Conservation (phyloP, 2,329 filamentous ascomycete genomes). For the Ophiostoma sp. region DNA sequence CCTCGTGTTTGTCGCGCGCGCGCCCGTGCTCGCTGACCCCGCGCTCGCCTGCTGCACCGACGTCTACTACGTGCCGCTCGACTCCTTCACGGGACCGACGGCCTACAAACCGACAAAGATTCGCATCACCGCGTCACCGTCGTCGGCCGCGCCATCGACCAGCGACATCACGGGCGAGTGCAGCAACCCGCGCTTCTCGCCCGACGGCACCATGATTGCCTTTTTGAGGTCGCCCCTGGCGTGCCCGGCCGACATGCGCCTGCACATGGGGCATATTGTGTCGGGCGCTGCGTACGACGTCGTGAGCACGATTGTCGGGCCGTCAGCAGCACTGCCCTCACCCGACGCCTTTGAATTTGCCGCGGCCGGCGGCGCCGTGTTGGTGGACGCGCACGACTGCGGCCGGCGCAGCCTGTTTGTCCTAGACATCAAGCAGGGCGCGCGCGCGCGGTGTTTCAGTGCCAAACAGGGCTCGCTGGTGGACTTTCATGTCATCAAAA, state of each 20-base stretch:
- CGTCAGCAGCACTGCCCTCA: slow-evolving; percentile 26
- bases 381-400: slow-evolving; percentile 34
- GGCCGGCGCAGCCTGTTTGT: slow-evolving; percentile 35
- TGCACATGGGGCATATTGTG: slow-evolving; percentile 33
- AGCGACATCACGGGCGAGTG: background rate
- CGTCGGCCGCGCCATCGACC: background rate
- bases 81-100: slow-evolving; percentile 31
- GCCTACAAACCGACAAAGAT: slow-evolving; percentile 26
- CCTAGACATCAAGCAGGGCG: slow-evolving; percentile 33
- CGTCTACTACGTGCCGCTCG: slow-evolving; percentile 35
- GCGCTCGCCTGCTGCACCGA: slow-evolving; percentile 24
- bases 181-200: slow-evolving; percentile 35
- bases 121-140: background rate
- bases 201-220: slow-evolving; percentile 35
- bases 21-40: slow-evolving; percentile 25
- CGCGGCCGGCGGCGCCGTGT: slow-evolving; percentile 32
- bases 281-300: slow-evolving; percentile 32
- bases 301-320: slow-evolving; percentile 28
- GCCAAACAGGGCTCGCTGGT: slow-evolving; percentile 26
- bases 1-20: slow-evolving; percentile 34
- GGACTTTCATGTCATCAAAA: slow-evolving; percentile 29
- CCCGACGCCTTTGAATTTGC: slow-evolving; percentile 34
- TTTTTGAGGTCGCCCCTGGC: slow-evolving; percentile 32
- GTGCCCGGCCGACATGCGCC: slow-evolving; percentile 29
- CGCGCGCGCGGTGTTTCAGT: slow-evolving; percentile 27